A percentile compares a stretch with the other conserved stretches of the same genome.
Evolutionary conservation across 2,329 filamentous ascomycete species (phyloP).

Genomic region (Fusarium heterosporum): DNA sequence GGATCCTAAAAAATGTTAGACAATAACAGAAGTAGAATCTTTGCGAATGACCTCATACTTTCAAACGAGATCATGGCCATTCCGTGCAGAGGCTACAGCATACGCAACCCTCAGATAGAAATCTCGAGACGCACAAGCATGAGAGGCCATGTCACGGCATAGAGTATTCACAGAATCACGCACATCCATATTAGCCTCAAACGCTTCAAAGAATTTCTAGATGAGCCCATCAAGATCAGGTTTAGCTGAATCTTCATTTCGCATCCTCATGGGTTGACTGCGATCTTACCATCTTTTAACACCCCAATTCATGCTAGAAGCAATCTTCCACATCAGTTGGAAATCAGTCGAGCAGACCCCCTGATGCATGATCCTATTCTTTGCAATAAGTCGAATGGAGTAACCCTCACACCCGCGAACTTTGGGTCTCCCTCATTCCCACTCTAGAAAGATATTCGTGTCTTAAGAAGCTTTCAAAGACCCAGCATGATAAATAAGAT

Average conservation of each 20-base stretch:
- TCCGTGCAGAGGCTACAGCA: too few relatives aligned
- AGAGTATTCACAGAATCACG: too few relatives aligned
- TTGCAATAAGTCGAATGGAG: neutral
- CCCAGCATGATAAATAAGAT: accelerated
- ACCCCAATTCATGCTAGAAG: accelerated
- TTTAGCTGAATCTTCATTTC: neutral
- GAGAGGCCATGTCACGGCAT: too few relatives aligned
- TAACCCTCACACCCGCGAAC: too few relatives aligned
- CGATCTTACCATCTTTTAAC: neutral
- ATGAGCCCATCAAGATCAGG: neutral
- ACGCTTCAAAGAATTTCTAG: neutral
- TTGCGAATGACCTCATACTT: too few relatives aligned
- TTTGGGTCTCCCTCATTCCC: too few relatives aligned
- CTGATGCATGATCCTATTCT: accelerated
- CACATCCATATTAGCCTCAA: too few relatives aligned
- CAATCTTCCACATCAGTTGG: neutral
- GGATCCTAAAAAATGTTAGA: too few relatives aligned
- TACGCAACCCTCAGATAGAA: too few relatives aligned
- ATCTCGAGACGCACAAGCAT: too few relatives aligned
- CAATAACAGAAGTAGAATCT: too few relatives aligned
- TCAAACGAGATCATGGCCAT: too few relatives aligned
- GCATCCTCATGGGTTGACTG: neutral
- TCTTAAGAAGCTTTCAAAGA: accelerated
- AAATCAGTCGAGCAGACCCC: neutral
- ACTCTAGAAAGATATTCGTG: accelerated